Base-by-base conservation (phyloP, 805 yeast genomes). In the Candida nemodendra region DNA sequence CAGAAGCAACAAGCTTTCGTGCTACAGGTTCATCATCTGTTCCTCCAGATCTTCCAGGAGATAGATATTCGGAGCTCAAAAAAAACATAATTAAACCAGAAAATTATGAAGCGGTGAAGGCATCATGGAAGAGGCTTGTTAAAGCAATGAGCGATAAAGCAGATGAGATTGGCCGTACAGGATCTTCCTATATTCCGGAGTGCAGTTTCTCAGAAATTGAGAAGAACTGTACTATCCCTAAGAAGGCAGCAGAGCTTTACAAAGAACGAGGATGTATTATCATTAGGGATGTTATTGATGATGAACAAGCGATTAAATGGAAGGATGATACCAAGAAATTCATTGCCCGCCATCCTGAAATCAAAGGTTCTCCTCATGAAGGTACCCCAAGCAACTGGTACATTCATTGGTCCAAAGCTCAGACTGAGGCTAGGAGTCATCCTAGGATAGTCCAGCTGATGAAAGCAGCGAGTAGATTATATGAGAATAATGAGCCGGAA, bases 341-440 rank as follows among this genome's bases (percentile, higher is more conserved):
- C 36, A 44, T 62, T 17, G 36, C 42, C 21, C 42, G 36, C 8
- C 58, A 66, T 38, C 66, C 67, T 1, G 53, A 52, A 30, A 53
- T 55, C 1, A 56, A 42, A 12, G 65, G 64, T 1, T 49, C 44
- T 34, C 66, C 69, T 4, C 33, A 49, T 27, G 39, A 50, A 13
- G 36, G 49, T 27, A 19, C 21, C 16, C 46, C 58, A 36, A 47
- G 54, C 31, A 21, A 21, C 24, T 66, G 62, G 39, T 38, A 44
- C 13, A 47, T 67, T 11, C 64, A 63, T 42, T 69, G 73, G 72
- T 56, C 70, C 3, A 57, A 60, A 33, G 47, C 68, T 3, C 71
- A 69, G 47, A 51, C 62, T 1, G 45, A 42, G 27, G 71, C 72
- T 4, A 49, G 74, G 19, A 54, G 68, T 0, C 63, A 65, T 44